Conservation (phyloP, 768 basidiomycete genomes). For the Podaxis sp. region DNA sequence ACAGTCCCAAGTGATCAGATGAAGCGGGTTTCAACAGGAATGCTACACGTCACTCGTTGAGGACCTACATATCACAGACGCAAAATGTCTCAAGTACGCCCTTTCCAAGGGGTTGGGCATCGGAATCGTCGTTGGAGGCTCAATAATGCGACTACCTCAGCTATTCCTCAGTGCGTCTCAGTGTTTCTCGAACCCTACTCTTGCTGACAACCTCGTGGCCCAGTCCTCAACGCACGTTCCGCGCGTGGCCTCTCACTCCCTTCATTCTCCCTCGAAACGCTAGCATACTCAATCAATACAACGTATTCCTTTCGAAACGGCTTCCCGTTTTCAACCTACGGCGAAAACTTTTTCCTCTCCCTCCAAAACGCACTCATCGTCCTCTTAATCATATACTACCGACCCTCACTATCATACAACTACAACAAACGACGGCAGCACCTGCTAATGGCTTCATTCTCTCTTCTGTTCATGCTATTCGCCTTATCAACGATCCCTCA, state of each 20-base stretch:
- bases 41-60: slow-evolving; percentile 88
- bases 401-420: slow-evolving; percentile 23
- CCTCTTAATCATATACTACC: slow-evolving; percentile 74
- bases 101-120: slow-evolving; percentile 89
- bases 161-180: slow-evolving; percentile 63
- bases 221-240: slow-evolving; percentile 69
- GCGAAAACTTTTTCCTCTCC: slow-evolving; percentile 92
- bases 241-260: slow-evolving; percentile 84
- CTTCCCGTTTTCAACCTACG: slow-evolving; percentile 97
- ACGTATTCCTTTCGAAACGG: slow-evolving; percentile 81
- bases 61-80: slow-evolving; percentile 71
- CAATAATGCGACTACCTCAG: slow-evolving; percentile 95
- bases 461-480: slow-evolving; percentile 21
- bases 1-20: not conserved
- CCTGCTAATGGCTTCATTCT: slow-evolving; percentile 15
- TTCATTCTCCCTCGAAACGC: slow-evolving; percentile 88
- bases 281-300: slow-evolving; percentile 83
- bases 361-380: slow-evolving; percentile 86
- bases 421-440: slow-evolving; percentile 28
- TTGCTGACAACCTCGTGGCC: not conserved
- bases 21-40: slow-evolving; percentile 43
- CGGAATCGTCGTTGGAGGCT: slow-evolving; percentile 87
- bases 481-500: slow-evolving; percentile 44
- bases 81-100: slow-evolving; percentile 84
- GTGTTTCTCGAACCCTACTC: not conserved